Evolutionary conservation across 257 asterid species (phyloP).

Genomic region (Haberlea rhodopensis): DNA sequence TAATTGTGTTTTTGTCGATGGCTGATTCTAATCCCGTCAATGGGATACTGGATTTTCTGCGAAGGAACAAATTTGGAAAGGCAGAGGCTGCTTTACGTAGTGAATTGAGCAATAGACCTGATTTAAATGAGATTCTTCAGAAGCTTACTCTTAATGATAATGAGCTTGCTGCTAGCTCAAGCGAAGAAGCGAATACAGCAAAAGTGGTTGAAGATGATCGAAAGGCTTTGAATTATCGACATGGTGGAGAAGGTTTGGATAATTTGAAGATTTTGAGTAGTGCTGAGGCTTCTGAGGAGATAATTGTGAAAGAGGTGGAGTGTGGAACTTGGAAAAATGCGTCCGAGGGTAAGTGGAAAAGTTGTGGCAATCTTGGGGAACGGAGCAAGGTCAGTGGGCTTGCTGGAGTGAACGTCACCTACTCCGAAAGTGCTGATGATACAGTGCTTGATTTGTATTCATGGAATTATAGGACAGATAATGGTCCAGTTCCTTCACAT

Average conservation of each 20-base stretch:
- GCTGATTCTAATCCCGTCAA: constrained; percentile 74
- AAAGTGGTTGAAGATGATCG: constrained; percentile 36
- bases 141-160: constrained; percentile 59
- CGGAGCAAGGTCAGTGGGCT: constrained; percentile 47
- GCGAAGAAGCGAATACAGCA: constrained; percentile 51
- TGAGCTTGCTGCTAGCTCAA: constrained; percentile 40
- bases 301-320: constrained; percentile 85
- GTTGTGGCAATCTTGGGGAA: constrained; percentile 41
- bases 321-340: constrained; percentile 60
- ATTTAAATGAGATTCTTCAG: constrained; percentile 56
- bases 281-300: constrained; percentile 63
- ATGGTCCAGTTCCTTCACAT: constrained; percentile 43
- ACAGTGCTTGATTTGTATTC: constrained; percentile 61
- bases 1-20: constrained; percentile 40
- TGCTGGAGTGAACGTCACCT: constrained; percentile 48
- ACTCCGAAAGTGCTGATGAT: constrained; percentile 61
- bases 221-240: constrained; percentile 30
- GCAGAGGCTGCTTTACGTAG: constrained; percentile 92
- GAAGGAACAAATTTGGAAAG: constrained; percentile 66
- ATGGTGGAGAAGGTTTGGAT: constrained; percentile 37
- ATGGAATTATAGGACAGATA: constrained; percentile 47
- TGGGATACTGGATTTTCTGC: constrained; percentile 68
- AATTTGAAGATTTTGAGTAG: constrained; percentile 33
- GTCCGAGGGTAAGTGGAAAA: constrained; percentile 53
- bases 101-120: constrained; percentile 71